Evolutionary conservation across 306 rosid genomes (phyloP), one percentile per base, ranked within the genome.

Genomic region (Trifolium subterraneum): DNA sequence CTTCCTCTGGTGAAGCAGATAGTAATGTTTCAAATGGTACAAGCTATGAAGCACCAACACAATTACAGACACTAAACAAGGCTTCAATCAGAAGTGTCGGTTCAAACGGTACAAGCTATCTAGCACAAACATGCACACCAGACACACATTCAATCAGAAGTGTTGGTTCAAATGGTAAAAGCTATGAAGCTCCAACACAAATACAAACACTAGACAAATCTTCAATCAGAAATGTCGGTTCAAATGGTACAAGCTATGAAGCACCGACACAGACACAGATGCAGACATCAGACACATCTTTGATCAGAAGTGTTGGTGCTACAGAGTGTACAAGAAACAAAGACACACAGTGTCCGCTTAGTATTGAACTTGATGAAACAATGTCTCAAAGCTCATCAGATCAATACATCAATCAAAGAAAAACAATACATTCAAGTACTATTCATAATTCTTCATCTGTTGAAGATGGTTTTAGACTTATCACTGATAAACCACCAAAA

Each of bases 1-100:
- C 77, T 29, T 84, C 93, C 38, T 82, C 97, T 2, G 89, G 83
- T 19, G 88, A 86, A 78, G 79, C 88, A 35, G 89, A 82, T 51
- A 83, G 74, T 35, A 76, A 76, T 69, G 78, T 75, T 42, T 81
- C 87, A 18, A 75, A 72, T 68, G 62, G 42, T 66, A 56, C 45
- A 44, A 44, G 50, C 6, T 44, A 44, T 15, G 50, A 44, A 13
- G 16, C 50, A 44, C 50, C 5, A 16, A 44, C 50, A 44, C 50
- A 44, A 4, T 1, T 4, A 41, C 47, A 4, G 0, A 44, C 50
- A 44, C 15, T 7, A 1, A 16, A 44, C 16, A 44, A 5, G 2
- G 2, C 16, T 44, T 44, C 50, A 12, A 44, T 44, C 16, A 12
- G 7, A 44, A 44, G n/a, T 44, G 16, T 13, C 50, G 15, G 50